Conservation (phyloP, 1,284 basidiomycete species). For the Boletus semigastroideus region DNA sequence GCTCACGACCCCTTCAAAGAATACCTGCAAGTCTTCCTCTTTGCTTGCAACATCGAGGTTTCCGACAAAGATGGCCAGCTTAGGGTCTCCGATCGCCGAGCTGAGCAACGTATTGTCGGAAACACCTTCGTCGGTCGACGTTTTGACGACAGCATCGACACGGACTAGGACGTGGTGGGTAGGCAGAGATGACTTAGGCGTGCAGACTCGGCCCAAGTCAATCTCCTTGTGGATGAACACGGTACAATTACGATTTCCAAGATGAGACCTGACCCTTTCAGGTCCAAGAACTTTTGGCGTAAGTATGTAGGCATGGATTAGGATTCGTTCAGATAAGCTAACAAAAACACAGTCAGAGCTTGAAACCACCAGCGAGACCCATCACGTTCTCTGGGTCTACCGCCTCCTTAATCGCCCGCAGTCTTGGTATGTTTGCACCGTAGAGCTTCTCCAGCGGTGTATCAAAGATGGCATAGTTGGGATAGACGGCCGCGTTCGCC, state of each 20-base stretch:
- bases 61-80: slow-evolving; percentile 86
- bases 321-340: no score
- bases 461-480: slow-evolving; percentile 52
- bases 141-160: slow-evolving; percentile 64
- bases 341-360: slow-evolving; percentile 1
- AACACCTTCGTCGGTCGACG: slow-evolving; percentile 4
- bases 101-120: slow-evolving; percentile 6
- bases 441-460: slow-evolving; percentile 47
- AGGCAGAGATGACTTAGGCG: slow-evolving; percentile 87
- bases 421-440: slow-evolving; percentile 41
- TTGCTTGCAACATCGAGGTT: slow-evolving; percentile 90
- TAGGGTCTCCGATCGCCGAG: slow-evolving; percentile 55
- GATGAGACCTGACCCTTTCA: no score
- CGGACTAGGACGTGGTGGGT: slow-evolving; percentile 64
- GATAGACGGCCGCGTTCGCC: slow-evolving; percentile 42
- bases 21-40: slow-evolving; percentile 86
- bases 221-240: slow-evolving; percentile 93
- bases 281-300: no score
- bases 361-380: slow-evolving; percentile 52
- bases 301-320: no score
- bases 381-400: slow-evolving; percentile 53
- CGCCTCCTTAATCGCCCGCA: slow-evolving; percentile 39
- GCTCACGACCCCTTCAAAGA: slow-evolving; percentile 81
- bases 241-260: no score
- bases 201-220: slow-evolving; percentile 75